Evolutionary conservation across 192 early-diverging fungal species (phyloP).

Genomic region (Obelidium mucronatum): DNA sequence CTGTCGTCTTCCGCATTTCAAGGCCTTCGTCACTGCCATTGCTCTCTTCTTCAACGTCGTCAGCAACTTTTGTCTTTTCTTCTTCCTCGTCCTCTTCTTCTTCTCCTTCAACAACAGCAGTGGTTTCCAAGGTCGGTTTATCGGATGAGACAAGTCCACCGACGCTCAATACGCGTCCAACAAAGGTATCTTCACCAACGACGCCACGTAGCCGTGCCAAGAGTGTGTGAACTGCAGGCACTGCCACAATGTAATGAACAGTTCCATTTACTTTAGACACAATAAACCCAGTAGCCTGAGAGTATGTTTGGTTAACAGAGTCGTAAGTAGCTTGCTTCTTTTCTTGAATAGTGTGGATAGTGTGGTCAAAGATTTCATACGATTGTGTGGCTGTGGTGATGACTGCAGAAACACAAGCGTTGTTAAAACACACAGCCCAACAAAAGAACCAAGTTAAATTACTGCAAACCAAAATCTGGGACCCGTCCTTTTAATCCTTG

Average conservation of each 20-base stretch:
- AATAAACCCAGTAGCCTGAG: no score
- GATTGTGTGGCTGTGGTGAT: not conserved
- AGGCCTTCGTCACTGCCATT: not conserved
- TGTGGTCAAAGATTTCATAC: slow-evolving; percentile 22
- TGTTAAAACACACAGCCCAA: not conserved
- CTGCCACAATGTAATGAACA: slow-evolving; percentile 10
- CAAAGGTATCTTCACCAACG: not conserved
- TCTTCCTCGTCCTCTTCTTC: not conserved
- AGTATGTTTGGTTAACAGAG: not conserved
- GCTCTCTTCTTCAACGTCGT: not conserved
- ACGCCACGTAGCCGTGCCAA: not conserved
- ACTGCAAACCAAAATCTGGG: slow-evolving; percentile 16
- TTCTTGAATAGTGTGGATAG: not conserved
- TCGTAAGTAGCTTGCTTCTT: slow-evolving; percentile 3
- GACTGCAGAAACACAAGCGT: not conserved
- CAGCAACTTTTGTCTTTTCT: not conserved
- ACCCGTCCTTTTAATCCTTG: slow-evolving; percentile 3
- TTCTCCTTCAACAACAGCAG: not conserved
- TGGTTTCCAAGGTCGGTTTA: not conserved
- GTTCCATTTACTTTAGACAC: slow-evolving; percentile 20
- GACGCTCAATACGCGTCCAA: not conserved
- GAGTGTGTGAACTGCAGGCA: not conserved
- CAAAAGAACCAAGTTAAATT: not conserved
- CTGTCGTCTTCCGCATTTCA: no score
- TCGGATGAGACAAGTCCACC: no score